A percentile compares a stretch with the other conserved stretches of the same genome.
Conservation (phyloP, 202 grass and related monocot species). For the Brachypodium distachyon region DNA sequence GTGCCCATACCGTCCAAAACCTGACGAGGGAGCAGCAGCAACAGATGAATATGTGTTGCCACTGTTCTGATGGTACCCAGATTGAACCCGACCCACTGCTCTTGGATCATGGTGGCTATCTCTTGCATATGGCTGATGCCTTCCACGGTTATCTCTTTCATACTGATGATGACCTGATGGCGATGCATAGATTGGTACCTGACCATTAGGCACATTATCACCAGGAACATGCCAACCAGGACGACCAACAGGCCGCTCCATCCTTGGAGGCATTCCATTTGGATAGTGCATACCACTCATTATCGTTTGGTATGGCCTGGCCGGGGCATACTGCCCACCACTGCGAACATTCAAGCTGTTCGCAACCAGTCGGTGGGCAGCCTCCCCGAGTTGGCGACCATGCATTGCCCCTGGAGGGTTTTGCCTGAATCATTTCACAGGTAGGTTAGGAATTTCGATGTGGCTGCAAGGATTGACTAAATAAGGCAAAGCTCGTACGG, state of each 20-base stretch:
- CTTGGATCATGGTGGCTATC: constrained; percentile 27
- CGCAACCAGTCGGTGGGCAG: constrained; percentile 71
- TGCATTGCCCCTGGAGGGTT: constrained; percentile 64
- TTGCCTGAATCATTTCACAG: constrained; percentile 44
- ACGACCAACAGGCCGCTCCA: constrained; percentile 31
- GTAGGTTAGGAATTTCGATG: constrained; percentile 13
- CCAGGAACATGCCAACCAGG: constrained; percentile 36
- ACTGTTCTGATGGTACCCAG: constrained; percentile 34
- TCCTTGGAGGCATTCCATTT: constrained; percentile 29
- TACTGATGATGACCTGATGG: constrained; percentile 37
- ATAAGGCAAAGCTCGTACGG: not conserved
- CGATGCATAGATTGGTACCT: constrained; percentile 25
- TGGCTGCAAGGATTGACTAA: not conserved
- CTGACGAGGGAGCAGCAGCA: constrained; percentile 10
- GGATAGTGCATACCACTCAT: constrained; percentile 40
- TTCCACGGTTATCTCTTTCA: constrained; percentile 34
- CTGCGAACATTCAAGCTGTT: constrained; percentile 67
- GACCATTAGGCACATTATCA: constrained; percentile 21
- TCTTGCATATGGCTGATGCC: constrained; percentile 33
- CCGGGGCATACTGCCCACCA: constrained; percentile 31
- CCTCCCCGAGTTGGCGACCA: constrained; percentile 69
- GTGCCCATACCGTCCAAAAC: constrained; percentile 31
- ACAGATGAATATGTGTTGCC: constrained; percentile 25
- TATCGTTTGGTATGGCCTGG: constrained; percentile 45
- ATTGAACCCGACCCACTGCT: constrained; percentile 4